These are phyloP conservation scores for Phoma sp. DNA, from an alignment of 2,329 filamentous ascomycete genomes.

Conservation along the genomic window DNA sequence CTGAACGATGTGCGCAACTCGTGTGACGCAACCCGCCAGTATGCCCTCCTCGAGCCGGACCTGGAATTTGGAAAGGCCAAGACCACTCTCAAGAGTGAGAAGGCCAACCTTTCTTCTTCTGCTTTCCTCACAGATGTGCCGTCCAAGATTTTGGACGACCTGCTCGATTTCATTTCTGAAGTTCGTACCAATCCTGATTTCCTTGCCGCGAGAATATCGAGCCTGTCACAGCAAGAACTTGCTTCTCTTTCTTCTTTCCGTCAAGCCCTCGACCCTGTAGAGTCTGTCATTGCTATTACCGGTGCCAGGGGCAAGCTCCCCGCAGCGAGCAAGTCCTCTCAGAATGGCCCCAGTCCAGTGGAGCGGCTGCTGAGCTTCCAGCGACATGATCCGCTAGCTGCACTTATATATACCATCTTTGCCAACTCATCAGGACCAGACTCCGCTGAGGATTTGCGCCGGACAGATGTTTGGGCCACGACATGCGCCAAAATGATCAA, in stretches of 20 bases:
- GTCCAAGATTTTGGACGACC: slow-evolving; percentile 72
- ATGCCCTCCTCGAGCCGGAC: slow-evolving; percentile 74
- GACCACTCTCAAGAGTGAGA: slow-evolving; percentile 48
- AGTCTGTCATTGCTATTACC: slow-evolving; percentile 79
- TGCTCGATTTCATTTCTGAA: slow-evolving; percentile 79
- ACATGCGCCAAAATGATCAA: slow-evolving; percentile 83
- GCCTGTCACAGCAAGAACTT: slow-evolving; percentile 76
- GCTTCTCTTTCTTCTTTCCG: slow-evolving; percentile 78
- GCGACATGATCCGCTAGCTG: slow-evolving; percentile 82
- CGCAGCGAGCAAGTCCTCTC: slow-evolving; percentile 56
- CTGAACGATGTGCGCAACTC: slow-evolving; percentile 80
- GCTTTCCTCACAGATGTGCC: slow-evolving; percentile 72
- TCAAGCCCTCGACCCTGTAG: slow-evolving; percentile 78
- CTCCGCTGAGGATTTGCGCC: slow-evolving; percentile 77
- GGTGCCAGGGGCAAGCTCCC: slow-evolving; percentile 56
- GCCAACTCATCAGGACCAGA: slow-evolving; percentile 83
- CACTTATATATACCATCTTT: slow-evolving; percentile 86
- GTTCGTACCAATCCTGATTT: slow-evolving; percentile 88
- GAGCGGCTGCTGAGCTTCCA: slow-evolving; percentile 88
- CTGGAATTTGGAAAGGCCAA: slow-evolving; percentile 61
- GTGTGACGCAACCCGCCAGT: slow-evolving; percentile 73
- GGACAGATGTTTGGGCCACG: slow-evolving; percentile 86
- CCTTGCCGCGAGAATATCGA: slow-evolving; percentile 79
- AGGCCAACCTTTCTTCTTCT: slow-evolving; percentile 49
- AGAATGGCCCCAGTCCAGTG: slow-evolving; percentile 67